These are phyloP conservation scores for Populus ilicifolia DNA, from an alignment of 345 rosid species.

Conservation along the genomic window DNA sequence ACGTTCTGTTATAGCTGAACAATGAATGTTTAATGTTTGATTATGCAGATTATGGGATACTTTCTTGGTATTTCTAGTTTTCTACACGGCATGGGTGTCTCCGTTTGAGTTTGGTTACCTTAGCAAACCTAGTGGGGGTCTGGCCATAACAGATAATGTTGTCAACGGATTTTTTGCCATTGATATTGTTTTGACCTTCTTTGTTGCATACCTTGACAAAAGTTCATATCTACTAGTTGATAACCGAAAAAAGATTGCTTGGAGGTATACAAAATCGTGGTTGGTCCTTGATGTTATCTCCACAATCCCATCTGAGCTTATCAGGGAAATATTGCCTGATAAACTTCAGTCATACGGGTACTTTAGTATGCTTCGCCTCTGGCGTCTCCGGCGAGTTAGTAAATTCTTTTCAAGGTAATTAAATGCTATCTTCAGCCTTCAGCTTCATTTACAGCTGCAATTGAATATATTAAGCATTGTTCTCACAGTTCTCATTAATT, in stretches of 20 bases:
- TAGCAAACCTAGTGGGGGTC: constrained; percentile 38
- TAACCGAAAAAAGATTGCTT: constrained; percentile 49
- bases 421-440: neutral
- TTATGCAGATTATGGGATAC: constrained; percentile 68
- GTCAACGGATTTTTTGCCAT: constrained; percentile 63
- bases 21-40: neutral
- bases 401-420: constrained; percentile 48
- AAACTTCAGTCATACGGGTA: constrained; percentile 52
- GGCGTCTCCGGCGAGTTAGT: constrained; percentile 92
- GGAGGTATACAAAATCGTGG: constrained; percentile 58
- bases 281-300: constrained; percentile 61
- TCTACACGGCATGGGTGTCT: constrained; percentile 89
- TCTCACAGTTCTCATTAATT: neutral
- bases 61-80: constrained; percentile 63
- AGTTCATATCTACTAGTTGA: constrained; percentile 61
- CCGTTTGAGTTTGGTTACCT: constrained; percentile 82
- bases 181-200: constrained; percentile 77
- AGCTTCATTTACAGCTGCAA: neutral
- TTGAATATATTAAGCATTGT: neutral
- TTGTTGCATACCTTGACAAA: constrained; percentile 72
- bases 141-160: constrained; percentile 48
- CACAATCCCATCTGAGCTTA: constrained; percentile 64
- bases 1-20: neutral
- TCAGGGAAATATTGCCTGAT: constrained; percentile 38
- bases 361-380: constrained; percentile 76